Percentiles rank a stretch among this genome's conserved stretches.
These are phyloP conservation scores for Stachybotrys elegans DNA, from an alignment of 2,329 filamentous ascomycete species.

Conservation along the genomic window DNA sequence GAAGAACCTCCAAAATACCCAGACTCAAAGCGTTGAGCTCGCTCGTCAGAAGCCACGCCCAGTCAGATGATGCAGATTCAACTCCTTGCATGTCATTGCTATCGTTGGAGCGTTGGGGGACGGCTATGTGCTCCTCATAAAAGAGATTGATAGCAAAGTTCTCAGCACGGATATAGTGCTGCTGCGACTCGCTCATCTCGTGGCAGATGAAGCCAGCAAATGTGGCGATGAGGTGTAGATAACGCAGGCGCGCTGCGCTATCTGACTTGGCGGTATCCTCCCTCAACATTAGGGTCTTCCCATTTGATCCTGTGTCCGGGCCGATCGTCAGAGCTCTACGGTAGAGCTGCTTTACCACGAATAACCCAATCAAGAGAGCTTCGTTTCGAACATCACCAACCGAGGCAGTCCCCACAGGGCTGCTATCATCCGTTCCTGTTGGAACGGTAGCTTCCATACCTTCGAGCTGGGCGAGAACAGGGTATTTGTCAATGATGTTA, in stretches of 20 bases:
- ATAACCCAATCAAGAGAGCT: constrained; percentile 34
- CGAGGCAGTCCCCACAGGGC: constrained; percentile 3
- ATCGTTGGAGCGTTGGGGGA: constrained; percentile 12
- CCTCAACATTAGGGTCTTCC: constrained; percentile 22
- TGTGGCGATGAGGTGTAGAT: constrained; percentile 29
- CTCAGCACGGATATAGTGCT: constrained; percentile 25
- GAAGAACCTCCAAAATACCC: constrained; percentile 32
- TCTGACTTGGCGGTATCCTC: constrained; percentile 23
- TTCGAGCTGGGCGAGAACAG: constrained; percentile 17
- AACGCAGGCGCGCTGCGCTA: constrained; percentile 23
- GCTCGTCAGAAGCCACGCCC: constrained; percentile 26
- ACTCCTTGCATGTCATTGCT: neutral
- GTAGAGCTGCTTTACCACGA: constrained; percentile 35
- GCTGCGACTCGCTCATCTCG: constrained; percentile 31
- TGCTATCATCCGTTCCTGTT: no score
- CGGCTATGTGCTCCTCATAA: constrained; percentile 20
- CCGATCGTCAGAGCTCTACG: constrained; percentile 28
- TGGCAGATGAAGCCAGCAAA: constrained; percentile 31
- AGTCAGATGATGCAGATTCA: constrained; percentile 12
- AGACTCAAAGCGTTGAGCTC: constrained; percentile 29
- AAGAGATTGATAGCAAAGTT: constrained; percentile 32
- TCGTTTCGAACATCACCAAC: constrained; percentile 26
- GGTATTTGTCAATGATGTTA: constrained; percentile 21
- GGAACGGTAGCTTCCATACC: no score
- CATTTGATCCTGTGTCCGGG: constrained; percentile 10